Evolutionary conservation across 768 basidiomycete genomes (phyloP), one percentile per base, ranked within the genome.

Genomic region (Royoungia palumana): DNA sequence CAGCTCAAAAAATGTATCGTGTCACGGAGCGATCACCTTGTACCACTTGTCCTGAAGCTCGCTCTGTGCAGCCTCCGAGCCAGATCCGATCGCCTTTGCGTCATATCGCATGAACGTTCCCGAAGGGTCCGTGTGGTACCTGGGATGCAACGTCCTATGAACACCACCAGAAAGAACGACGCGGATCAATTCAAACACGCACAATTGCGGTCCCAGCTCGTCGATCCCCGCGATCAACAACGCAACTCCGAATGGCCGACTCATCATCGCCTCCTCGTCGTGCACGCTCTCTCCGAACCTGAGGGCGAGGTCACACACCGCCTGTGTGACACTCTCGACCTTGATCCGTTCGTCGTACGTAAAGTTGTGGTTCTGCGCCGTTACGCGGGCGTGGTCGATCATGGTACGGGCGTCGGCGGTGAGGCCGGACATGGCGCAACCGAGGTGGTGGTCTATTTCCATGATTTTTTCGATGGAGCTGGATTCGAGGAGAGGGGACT

Each of bases 201-300:
- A 96, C 94, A 99, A 70, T 71, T 98, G 95, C 34, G 95, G 95
- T 8, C 96, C 96, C 43, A 86, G 73, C 70, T 98, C 94, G 64
- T 99, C 95, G 54, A 94, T 80, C 19, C 96, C 96, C n/a, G 94
- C 96, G 72, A 99, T 94, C 60, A 98, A 72, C 56, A 99, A 73
- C 6, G 96, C 96, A 27, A 99, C 96, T 59, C 96, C 96, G 72
- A 99, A 99, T 44, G 96, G 96, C 60, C 96, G 78, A 71, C 94
- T 96, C 95, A 98, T 98, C 86, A 95, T 87, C 5, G 94, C 95
- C 66, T 96, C 95, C 70, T 96, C 95, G 65, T 97, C 94, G 62
- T 97, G 93, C 56, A 97, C 94, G 72, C 94, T 95, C 82, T 98
- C 96, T 54, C 96, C 96, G 56, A 99, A 99, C 59, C 95, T 75